Evolutionary conservation across 2,329 filamentous ascomycete genomes (phyloP).

Genomic region (Fusarium ambrosium): DNA sequence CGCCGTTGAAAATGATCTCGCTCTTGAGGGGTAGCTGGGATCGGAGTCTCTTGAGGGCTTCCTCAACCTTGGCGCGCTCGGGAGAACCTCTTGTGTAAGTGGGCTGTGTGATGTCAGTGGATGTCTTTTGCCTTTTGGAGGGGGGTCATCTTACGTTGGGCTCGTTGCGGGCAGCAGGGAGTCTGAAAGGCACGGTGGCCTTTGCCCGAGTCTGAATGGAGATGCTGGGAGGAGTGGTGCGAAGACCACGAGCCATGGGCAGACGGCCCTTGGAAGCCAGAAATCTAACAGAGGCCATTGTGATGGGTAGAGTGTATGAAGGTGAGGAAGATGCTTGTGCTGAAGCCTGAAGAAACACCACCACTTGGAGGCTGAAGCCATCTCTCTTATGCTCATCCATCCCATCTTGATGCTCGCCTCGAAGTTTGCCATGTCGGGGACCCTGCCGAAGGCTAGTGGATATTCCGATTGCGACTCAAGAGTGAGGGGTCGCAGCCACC

Average conservation of each 20-base stretch:
- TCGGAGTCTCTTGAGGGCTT: slow-evolving; percentile 48
- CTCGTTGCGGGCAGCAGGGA: slow-evolving; percentile 51
- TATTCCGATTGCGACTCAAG: slow-evolving; percentile 12
- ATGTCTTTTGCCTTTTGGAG: fast-evolving
- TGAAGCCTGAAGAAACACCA: slow-evolving; percentile 10
- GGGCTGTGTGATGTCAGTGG: slow-evolving; percentile 36
- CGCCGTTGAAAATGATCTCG: slow-evolving; percentile 50
- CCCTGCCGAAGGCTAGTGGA: slow-evolving; percentile 26
- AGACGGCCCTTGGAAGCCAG: slow-evolving; percentile 39
- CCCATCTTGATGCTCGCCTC: slow-evolving; percentile 3
- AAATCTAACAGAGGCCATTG: slow-evolving; percentile 39
- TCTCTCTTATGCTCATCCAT: slow-evolving; percentile 39
- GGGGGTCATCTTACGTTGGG: slow-evolving; percentile 45
- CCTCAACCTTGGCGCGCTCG: slow-evolving; percentile 49
- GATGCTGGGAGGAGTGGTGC: slow-evolving; percentile 22
- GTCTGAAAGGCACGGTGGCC: slow-evolving; percentile 48
- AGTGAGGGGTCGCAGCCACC: slow-evolving; percentile 29
- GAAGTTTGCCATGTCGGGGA: slow-evolving; percentile 18
- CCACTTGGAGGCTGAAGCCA: slow-evolving; percentile 9
- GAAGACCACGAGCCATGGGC: slow-evolving; percentile 29
- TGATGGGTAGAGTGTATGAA: background rate
- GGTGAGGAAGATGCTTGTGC: background rate
- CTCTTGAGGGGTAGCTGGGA: slow-evolving; percentile 50
- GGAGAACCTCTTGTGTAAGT: slow-evolving; percentile 48
- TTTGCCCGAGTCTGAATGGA: slow-evolving; percentile 42